Percentiles rank a stretch among this genome's conserved stretches.
Evolutionary conservation across 2,329 filamentous ascomycete genomes (phyloP).

Genomic region (Shiraia bambusicola): DNA sequence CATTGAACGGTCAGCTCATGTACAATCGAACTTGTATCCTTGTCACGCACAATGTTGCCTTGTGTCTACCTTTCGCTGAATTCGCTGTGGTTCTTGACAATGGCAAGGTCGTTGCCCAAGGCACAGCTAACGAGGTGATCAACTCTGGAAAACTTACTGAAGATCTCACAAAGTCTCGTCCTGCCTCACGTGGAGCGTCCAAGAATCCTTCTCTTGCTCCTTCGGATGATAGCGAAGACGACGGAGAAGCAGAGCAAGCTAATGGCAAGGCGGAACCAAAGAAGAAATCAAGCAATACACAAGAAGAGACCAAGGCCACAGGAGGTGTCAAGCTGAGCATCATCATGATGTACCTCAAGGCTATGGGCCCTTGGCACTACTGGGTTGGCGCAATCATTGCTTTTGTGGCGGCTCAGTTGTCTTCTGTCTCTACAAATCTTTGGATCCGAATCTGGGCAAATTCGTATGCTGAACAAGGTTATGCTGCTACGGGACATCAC

Average conservation of each 20-base stretch:
- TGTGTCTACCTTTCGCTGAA: constrained; percentile 78
- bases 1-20: constrained; percentile 89
- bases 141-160: constrained; percentile 87
- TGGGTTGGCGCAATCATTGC: constrained; percentile 76
- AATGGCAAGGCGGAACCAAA: constrained; percentile 47
- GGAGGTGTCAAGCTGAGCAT: constrained; percentile 88
- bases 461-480: constrained; percentile 65
- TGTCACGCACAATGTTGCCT: constrained; percentile 91
- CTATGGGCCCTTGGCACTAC: constrained; percentile 98
- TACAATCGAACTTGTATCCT: constrained; percentile 84
- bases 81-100: constrained; percentile 87
- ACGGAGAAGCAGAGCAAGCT: constrained; percentile 43
- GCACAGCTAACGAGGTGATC: constrained; percentile 75
- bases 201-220: constrained; percentile 74
- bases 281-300: constrained; percentile 52
- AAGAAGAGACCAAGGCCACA: constrained; percentile 72
- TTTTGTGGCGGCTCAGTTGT: constrained; percentile 81
- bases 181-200: constrained; percentile 70
- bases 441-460: constrained; percentile 98
- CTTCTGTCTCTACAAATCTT: constrained; percentile 82
- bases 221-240: constrained; percentile 69
- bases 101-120: constrained; percentile 74
- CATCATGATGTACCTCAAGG: constrained; percentile 77
- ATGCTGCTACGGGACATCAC: constrained; percentile 30
- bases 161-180: constrained; percentile 74